Evolutionary conservation across 2,329 filamentous ascomycete genomes (phyloP).

Genomic region (Chaetomium strumarium): DNA sequence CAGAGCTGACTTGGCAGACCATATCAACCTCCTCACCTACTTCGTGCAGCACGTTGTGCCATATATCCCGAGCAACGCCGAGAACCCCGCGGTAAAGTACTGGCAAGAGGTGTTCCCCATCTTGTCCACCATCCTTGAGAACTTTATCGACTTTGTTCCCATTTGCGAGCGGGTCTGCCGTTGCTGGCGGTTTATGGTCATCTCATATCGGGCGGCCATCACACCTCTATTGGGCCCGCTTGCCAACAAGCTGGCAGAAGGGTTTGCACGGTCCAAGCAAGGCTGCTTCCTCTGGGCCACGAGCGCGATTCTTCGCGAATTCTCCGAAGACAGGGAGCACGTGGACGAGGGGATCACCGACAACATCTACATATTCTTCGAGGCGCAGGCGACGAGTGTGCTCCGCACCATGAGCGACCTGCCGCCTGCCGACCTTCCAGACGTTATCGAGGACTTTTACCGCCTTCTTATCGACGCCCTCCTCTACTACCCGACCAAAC

Average conservation of each 20-base stretch:
- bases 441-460: conserved; percentile 95
- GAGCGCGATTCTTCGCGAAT: conserved; percentile 88
- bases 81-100: conserved; percentile 91
- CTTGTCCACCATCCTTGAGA: conserved; percentile 77
- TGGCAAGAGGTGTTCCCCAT: conserved; percentile 92
- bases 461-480: conserved; percentile 85
- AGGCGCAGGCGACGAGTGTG: conserved; percentile 86
- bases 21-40: conserved; percentile 84
- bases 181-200: conserved; percentile 95
- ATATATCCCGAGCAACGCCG: conserved; percentile 62
- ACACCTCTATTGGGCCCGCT: conserved; percentile 76
- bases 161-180: conserved; percentile 91
- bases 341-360: conserved; percentile 77
- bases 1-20: conserved; percentile 48
- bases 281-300: conserved; percentile 99
- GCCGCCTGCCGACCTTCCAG: conserved; percentile 65
- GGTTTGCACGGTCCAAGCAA: conserved; percentile 80
- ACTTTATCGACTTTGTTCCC: conserved; percentile 77
- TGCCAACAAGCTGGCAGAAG: conserved; percentile 79
- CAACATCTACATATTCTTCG: conserved; percentile 90
- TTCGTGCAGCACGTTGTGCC: conserved; percentile 78
- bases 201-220: conserved; percentile 88
- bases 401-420: conserved; percentile 83
- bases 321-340: conserved; percentile 81
- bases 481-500: conserved; percentile 82